Evolutionary conservation across 73 alveolate species (phyloP).

Genomic region (Stentor roeselii): DNA sequence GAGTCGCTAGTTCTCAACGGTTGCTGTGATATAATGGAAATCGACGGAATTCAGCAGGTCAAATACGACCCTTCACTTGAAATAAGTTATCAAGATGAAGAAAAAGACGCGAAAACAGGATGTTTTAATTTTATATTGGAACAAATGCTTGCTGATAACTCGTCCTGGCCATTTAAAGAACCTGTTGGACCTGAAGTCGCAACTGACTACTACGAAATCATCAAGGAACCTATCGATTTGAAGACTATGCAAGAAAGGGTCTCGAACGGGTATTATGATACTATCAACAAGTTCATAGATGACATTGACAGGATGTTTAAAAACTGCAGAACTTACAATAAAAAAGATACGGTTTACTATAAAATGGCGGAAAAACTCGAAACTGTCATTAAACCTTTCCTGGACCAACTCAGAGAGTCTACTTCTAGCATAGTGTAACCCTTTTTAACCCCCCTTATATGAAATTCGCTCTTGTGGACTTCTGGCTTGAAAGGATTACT

Average conservation of each 20-base stretch:
- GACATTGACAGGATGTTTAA: conserved; percentile 79
- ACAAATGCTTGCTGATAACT: conserved; percentile 39
- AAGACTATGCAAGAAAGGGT: conserved; percentile 64
- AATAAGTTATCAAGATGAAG: neutral
- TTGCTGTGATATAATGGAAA: neutral
- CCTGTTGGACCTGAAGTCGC: conserved; percentile 86
- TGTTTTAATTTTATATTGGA: conserved; percentile 44
- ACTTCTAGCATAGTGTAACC: too few relatives aligned
- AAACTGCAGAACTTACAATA: conserved; percentile 74
- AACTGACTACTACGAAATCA: conserved; percentile 89
- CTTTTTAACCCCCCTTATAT: too few relatives aligned
- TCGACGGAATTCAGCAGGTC: neutral
- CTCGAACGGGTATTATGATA: conserved; percentile 62
- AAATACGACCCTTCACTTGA: neutral
- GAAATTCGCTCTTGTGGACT: too few relatives aligned
- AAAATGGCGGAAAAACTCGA: conserved; percentile 78
- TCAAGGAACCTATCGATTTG: conserved; percentile 89
- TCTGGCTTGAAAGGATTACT: too few relatives aligned
- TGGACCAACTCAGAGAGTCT: conserved; percentile 67
- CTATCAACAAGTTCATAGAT: conserved; percentile 54
- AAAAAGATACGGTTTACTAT: conserved; percentile 67
- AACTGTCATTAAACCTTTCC: conserved; percentile 55
- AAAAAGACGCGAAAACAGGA: neutral
- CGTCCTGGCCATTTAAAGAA: conserved; percentile 82
- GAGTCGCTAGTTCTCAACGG: neutral